A percentile compares a stretch with the other conserved stretches of the same genome.
These are phyloP conservation scores for Salvia sclarea DNA, from an alignment of 305 asterid genomes.

Conservation along the genomic window DNA sequence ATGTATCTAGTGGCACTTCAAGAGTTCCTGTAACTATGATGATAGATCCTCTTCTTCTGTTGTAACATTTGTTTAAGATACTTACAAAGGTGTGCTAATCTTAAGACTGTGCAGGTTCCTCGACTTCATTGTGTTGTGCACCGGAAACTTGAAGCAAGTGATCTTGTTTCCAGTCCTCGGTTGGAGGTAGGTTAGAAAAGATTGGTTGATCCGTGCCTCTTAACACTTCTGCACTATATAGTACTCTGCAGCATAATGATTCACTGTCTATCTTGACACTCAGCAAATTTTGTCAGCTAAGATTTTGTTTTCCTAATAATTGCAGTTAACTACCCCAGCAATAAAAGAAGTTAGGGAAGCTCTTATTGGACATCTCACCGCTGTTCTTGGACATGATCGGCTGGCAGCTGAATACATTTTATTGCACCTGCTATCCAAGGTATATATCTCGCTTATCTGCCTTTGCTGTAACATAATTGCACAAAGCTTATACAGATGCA, in stretches of 20 bases:
- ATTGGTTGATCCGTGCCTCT: background rate
- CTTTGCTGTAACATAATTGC: conserved; percentile 10
- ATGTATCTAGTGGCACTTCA: conserved; percentile 8
- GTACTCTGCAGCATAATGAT: conserved; percentile 4
- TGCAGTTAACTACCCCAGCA: conserved; percentile 55
- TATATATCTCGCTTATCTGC: conserved; percentile 29
- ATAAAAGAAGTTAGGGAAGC: conserved; percentile 70
- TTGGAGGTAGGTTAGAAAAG: conserved; percentile 56
- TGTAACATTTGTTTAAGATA: background rate
- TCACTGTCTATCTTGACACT: background rate
- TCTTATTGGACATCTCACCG: conserved; percentile 66
- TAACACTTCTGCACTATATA: conserved; percentile 10
- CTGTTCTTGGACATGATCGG: conserved; percentile 79
- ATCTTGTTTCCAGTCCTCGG: conserved; percentile 54
- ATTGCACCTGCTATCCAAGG: conserved; percentile 86
- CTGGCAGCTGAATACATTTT: conserved; percentile 83
- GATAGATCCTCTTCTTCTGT: background rate
- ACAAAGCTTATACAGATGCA: background rate
- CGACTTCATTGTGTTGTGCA: conserved; percentile 77
- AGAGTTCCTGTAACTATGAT: conserved; percentile 3
- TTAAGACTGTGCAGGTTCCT: conserved; percentile 63
- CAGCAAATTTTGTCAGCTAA: conserved; percentile 25
- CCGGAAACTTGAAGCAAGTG: conserved; percentile 62
- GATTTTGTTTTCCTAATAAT: conserved; percentile 14
- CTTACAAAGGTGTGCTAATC: conserved; percentile 5